These are phyloP conservation scores for Synchytrium microbalum DNA, from an alignment of 371 early-diverging fungal genomes.

Conservation along the genomic window DNA sequence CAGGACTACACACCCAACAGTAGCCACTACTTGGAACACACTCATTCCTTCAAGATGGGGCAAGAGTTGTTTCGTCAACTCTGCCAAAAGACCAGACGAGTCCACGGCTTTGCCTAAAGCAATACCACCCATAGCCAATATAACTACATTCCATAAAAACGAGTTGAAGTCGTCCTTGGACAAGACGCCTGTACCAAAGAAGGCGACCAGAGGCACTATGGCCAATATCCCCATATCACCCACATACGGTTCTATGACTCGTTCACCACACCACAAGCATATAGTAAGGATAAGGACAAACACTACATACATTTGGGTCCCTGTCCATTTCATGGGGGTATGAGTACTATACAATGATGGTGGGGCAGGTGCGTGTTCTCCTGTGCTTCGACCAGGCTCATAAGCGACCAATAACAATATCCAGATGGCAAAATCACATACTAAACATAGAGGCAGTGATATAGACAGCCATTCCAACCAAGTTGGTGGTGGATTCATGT, in stretches of 20 bases:
- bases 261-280: slow-evolving; percentile 80
- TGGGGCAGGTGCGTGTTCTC: slow-evolving; percentile 17
- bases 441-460: slow-evolving; percentile 56
- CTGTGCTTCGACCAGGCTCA: slow-evolving; percentile 51
- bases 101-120: slow-evolving; percentile 89
- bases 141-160: slow-evolving; percentile 62
- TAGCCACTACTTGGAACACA: slow-evolving; percentile 55
- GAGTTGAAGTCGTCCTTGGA: slow-evolving; percentile 91
- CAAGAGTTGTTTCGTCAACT: slow-evolving; percentile 65
- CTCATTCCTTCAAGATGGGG: slow-evolving; percentile 52
- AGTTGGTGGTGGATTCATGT: slow-evolving; percentile 74
- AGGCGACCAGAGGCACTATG: slow-evolving; percentile 80
- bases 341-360: slow-evolving; percentile 15
- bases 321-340: slow-evolving; percentile 40
- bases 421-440: slow-evolving; percentile 74
- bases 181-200: slow-evolving; percentile 83
- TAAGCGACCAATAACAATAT: slow-evolving; percentile 62
- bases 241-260: slow-evolving; percentile 54
- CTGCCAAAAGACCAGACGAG: slow-evolving; percentile 69
- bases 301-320: slow-evolving; percentile 55
- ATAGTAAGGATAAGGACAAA: slow-evolving; percentile 60
- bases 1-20: slow-evolving; percentile 44
- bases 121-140: slow-evolving; percentile 91
- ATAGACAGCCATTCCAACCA: slow-evolving; percentile 57
- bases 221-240: slow-evolving; percentile 93